Base-by-base conservation (phyloP, 2,329 filamentous ascomycete species). In the Phaeosphaeriaceae sp. region DNA sequence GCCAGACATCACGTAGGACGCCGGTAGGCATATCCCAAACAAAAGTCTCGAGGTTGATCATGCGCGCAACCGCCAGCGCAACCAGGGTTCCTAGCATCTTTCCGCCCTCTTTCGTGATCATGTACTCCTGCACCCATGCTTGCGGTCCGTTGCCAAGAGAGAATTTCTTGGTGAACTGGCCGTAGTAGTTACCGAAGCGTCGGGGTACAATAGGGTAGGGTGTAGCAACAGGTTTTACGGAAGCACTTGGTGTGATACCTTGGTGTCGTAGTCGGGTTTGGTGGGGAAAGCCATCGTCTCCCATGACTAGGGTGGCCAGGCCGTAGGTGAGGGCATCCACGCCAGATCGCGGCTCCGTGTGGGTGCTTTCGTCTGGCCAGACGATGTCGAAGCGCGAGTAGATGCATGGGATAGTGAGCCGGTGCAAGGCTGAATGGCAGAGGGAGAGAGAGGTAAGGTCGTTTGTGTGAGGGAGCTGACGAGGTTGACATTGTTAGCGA, bases 21-120 rank as follows among this genome's bases (percentile, higher is more conserved):
- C 90, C 90, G 0, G 90, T 94, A 0, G 90, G 90, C 90, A 94
- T 93, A 65, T 95, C 90, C 90, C 90, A 94, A 3, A 90, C 80
- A 64, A 94, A 94, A 0, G 85, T 86, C 72, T 94, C 90, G 32
- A 95, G 79, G 63, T 90, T 90, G 42, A 85, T 78, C 90, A 94
- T 94, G 54, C 88, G 87, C 35, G 87, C 85, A n/a, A 94, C 80
- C 11, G 89, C 88, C 56, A 92, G 76, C 8, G 89, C 88, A 11
- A 92, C 89, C 41, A 94, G 76, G 1, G 89, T 93, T 4, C 89
- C 89, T n/a, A 94, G 80, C 89, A 94, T 92, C 75, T 93, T 94
- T 3, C 90, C 90, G 48, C 87, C 86, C 68, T 93, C 89, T 72
- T 92, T 92, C 2, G 83, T 87, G 61, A 93, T 89, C 54, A 89